Percentiles rank a stretch among this genome's conserved stretches.
These are phyloP conservation scores for Aspergillus sp. DNA, from an alignment of 2,329 filamentous ascomycete genomes.

Conservation along the genomic window DNA sequence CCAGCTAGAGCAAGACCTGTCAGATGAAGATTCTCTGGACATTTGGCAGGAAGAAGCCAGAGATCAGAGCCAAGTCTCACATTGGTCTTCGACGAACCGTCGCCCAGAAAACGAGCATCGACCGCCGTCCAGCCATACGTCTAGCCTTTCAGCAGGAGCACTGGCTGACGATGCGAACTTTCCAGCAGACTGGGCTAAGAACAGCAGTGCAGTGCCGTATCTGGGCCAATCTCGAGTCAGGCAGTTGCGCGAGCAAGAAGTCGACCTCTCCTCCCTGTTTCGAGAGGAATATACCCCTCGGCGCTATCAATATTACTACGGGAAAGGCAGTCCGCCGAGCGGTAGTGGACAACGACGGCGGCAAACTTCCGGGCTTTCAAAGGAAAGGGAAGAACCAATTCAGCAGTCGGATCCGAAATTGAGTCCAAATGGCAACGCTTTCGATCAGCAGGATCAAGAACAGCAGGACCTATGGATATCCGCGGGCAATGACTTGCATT, in stretches of 20 bases:
- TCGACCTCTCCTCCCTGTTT: constrained; percentile 25
- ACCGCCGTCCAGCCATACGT: constrained; percentile 13
- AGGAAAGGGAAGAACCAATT: too few relatives aligned
- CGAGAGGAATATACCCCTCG: constrained; percentile 26
- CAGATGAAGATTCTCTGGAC: constrained; percentile 33
- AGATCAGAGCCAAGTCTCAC: constrained; percentile 25
- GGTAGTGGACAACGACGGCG: constrained; percentile 10
- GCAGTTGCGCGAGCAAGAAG: constrained; percentile 25
- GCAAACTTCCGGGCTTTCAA: too few relatives aligned
- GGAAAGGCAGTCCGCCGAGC: constrained; percentile 22
- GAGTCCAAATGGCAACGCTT: background rate
- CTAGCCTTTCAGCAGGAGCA: constrained; percentile 17
- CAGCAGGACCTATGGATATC: constrained; percentile 12
- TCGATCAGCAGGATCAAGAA: too few relatives aligned
- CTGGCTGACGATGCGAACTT: constrained; percentile 17
- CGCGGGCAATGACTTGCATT: constrained; percentile 5
- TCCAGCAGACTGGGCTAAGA: constrained; percentile 20
- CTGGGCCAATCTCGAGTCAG: constrained; percentile 24
- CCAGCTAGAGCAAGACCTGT: background rate
- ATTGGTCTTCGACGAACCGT: constrained; percentile 12
- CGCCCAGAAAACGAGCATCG: constrained; percentile 13
- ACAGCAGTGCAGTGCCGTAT: constrained; percentile 17
- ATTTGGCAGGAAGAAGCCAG: constrained; percentile 40
- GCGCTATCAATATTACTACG: constrained; percentile 28
- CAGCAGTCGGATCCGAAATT: background rate